Percentiles rank a stretch among this genome's conserved stretches.
Conservation (phyloP, 257 asterid species). For the Fraxinus americana region DNA sequence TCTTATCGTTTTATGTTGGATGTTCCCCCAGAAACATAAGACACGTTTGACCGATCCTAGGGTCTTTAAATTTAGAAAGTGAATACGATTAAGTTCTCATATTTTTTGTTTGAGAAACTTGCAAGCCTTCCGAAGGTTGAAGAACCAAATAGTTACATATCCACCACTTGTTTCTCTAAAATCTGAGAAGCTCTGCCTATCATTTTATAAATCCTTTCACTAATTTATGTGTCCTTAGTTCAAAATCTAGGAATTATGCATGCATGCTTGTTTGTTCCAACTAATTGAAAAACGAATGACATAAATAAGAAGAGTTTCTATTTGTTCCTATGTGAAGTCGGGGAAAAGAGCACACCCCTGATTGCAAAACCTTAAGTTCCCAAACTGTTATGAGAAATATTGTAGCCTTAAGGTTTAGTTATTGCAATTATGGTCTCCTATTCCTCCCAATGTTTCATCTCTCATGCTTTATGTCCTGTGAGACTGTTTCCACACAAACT, state of each 20-base stretch:
- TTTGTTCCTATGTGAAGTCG: not conserved
- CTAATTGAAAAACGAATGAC: not conserved
- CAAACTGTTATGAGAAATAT: not conserved
- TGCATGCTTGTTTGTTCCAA: not conserved
- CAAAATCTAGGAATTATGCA: not conserved
- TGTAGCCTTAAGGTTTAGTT: not conserved
- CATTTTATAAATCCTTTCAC: not conserved
- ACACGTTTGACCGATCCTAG: not conserved
- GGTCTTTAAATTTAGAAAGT: not conserved
- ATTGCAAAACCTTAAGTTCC: not conserved
- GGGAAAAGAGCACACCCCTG: not conserved
- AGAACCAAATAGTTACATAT: not conserved
- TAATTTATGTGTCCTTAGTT: not conserved
- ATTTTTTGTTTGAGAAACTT: not conserved
- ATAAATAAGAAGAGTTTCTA: not conserved
- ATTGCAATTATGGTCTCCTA: not conserved
- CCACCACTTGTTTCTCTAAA: not conserved
- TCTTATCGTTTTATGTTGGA: not conserved
- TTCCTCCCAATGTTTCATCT: not conserved
- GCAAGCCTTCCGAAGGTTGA: not conserved
- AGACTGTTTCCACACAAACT: not conserved
- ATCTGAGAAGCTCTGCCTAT: not conserved
- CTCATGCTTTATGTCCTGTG: not conserved
- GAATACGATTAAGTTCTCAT: not conserved
- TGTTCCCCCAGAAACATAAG: not conserved